phyloP scores from a whole-genome alignment of 2,329 filamentous ascomycete species.

The Phialocephala sp. region DNA sequence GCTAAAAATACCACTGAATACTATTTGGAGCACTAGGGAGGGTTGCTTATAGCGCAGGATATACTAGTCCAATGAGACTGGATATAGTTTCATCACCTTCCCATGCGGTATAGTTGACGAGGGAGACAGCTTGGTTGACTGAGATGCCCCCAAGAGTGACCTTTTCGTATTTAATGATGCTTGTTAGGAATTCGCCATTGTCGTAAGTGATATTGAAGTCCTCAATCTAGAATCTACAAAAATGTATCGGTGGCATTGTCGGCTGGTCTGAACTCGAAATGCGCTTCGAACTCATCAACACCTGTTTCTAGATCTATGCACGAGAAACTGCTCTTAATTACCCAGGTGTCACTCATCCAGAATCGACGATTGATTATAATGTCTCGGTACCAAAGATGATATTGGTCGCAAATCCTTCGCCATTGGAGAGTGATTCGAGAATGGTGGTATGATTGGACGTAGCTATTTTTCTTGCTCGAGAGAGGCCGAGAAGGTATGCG shows the following conservation, averaged over 20 bases:
- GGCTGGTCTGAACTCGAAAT: slow-evolving; percentile 27
- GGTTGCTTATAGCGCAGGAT: slow-evolving; percentile 47
- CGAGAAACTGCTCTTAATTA: slow-evolving; percentile 43
- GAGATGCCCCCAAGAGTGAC: slow-evolving; percentile 53
- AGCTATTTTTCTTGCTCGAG: slow-evolving; percentile 5
- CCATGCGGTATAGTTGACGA: slow-evolving; percentile 51
- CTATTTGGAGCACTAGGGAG: no score
- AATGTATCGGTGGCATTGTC: slow-evolving; percentile 43
- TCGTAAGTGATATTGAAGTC: slow-evolving; percentile 53
- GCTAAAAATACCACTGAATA: no score
- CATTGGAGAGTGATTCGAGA: slow-evolving; percentile 1
- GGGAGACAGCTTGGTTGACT: slow-evolving; percentile 51
- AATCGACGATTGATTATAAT: slow-evolving; percentile 50
- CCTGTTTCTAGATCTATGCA: slow-evolving; percentile 44
- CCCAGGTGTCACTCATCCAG: slow-evolving; percentile 55
- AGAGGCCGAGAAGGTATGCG: slow-evolving; percentile 12
- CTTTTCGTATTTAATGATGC: slow-evolving; percentile 44
- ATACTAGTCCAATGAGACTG: slow-evolving; percentile 58
- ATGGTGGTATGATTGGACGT: slow-evolving; percentile 9
- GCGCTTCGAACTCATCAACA: slow-evolving; percentile 5
- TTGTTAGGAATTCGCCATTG: slow-evolving; percentile 49
- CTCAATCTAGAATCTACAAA: slow-evolving; percentile 44
- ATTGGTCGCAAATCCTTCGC: slow-evolving; percentile 9
- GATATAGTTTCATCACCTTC: slow-evolving; percentile 51
- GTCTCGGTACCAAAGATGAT: slow-evolving; percentile 32